Evolutionary conservation across 352 stramenopile species (phyloP), one percentile per base, ranked within the genome.

Genomic region (Thalassiosira mediterranea): DNA sequence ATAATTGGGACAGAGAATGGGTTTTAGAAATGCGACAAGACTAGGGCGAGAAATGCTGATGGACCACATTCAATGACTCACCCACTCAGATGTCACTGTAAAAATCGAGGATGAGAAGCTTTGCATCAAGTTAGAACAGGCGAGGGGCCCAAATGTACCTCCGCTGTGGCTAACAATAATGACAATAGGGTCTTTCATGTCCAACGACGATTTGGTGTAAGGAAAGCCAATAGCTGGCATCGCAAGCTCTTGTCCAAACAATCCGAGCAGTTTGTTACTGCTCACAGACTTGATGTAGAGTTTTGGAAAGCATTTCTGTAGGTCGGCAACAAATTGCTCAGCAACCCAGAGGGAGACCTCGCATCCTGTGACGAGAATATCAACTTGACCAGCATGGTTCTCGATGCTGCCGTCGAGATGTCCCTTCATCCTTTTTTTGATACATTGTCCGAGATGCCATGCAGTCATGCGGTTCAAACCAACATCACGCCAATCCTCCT

Each of bases 101-200:
- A 92, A 93, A 29, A 93, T 88, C 21, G 82, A 89, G 29, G 81
- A 82, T 1, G 83, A 90, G 8, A 81, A 76, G 37, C 76, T 88
- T 46, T 92, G 83, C 11, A 93, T 54, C 2, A 93, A 70, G 64
- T 90, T 92, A 2, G 83, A 90, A 62, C 82, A 90, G 25, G 83
- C 84, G 11, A 93, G 67, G 21, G 88, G 86, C 28, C 67, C 75
- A 74, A 93, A 93, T 2, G 86, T 92, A 4, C 86, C 88, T 10
- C 88, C 88, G 47, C 58, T 83, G 62, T 93, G 88, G 44, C 71
- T 87, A 1, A 93, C 84, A 63, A 93, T 93, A 26, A 93, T 88
- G 11, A 91, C 65, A 54, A 93, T 91, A 8, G 86, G 46, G 71
- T 92, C 86, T 21, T 90, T 70, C 10, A 92, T 53, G 56, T 90